phyloP scores from a whole-genome alignment of 306 rosid species.

The Inga laurina region DNA sequence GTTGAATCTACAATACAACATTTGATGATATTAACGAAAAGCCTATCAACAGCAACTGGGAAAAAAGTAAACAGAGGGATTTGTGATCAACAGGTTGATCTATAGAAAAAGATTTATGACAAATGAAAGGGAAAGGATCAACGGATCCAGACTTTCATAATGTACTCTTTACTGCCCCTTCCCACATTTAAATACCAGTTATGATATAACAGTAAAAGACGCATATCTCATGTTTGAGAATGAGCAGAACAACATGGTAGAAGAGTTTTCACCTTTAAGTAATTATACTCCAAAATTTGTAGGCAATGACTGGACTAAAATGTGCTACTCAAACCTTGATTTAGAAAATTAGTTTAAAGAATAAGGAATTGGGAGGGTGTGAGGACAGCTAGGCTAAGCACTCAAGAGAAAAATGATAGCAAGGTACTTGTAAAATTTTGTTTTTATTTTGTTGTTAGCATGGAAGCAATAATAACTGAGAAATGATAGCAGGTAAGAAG shows the following conservation, averaged over 20 bases:
- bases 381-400: conserved; percentile 50
- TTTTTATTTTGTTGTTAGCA: neutral
- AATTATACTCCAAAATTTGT: neutral
- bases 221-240: neutral
- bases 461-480: too few relatives aligned
- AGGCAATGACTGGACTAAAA: neutral
- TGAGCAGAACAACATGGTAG: neutral
- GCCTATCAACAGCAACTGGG: too few relatives aligned
- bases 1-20: too few relatives aligned
- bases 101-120: too few relatives aligned
- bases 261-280: neutral
- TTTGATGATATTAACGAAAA: too few relatives aligned
- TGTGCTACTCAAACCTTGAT: neutral
- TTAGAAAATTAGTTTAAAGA: neutral
- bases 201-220: neutral
- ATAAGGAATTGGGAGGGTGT: conserved; percentile 18
- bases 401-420: conserved; percentile 39
- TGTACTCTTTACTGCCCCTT: too few relatives aligned
- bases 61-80: too few relatives aligned
- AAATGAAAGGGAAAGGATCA: too few relatives aligned
- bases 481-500: too few relatives aligned
- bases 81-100: too few relatives aligned
- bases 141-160: too few relatives aligned
- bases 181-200: too few relatives aligned
- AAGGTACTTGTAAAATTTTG: conserved; percentile 37